Conservation (phyloP, 768 basidiomycete genomes). For the Psilocybe azurescens region DNA sequence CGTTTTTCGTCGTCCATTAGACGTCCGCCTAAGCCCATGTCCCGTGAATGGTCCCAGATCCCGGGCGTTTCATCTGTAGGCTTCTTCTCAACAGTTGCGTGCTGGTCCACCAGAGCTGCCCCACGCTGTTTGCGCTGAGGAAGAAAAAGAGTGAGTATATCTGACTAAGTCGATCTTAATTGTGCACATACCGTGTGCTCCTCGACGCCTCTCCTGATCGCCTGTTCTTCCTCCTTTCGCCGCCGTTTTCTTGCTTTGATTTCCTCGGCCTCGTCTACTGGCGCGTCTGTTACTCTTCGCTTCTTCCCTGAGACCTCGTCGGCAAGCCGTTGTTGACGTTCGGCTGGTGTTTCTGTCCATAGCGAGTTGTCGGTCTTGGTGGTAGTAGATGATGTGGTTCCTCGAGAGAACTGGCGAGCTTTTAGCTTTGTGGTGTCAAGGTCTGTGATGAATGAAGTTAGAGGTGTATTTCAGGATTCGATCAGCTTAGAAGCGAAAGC, state of each 20-base stretch:
- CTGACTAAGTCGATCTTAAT: background rate
- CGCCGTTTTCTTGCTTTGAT: conserved; percentile 56
- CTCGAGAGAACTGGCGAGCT: conserved; percentile 77
- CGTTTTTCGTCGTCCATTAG: conserved; percentile 91
- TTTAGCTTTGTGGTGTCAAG: conserved; percentile 89
- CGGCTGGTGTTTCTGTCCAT: conserved; percentile 98
- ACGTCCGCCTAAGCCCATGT: conserved; percentile 87
- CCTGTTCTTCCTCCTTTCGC: conserved; percentile 67
- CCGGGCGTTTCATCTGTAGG: conserved; percentile 48
- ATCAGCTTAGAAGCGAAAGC: conserved; percentile 30
- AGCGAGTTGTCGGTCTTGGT: conserved; percentile 64
- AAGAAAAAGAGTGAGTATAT: background rate
- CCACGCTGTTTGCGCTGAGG: conserved; percentile 53
- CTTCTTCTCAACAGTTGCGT: conserved; percentile 39
- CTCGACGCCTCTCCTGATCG: conserved; percentile 73
- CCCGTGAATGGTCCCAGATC: conserved; percentile 93
- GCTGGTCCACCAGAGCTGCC: conserved; percentile 59
- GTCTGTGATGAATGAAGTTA: conserved; percentile 45
- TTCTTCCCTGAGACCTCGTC: conserved; percentile 96
- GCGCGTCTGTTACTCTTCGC: conserved; percentile 66
- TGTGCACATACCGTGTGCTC: conserved; percentile 70
- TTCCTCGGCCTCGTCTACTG: conserved; percentile 45
- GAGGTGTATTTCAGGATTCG: background rate
- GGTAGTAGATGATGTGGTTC: conserved; percentile 46
- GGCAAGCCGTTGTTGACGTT: conserved; percentile 87